Percentiles rank a stretch among this genome's conserved stretches.
These are phyloP conservation scores for Phytophthora tentaculata DNA, from an alignment of 352 stramenopile genomes.

Conservation along the genomic window DNA sequence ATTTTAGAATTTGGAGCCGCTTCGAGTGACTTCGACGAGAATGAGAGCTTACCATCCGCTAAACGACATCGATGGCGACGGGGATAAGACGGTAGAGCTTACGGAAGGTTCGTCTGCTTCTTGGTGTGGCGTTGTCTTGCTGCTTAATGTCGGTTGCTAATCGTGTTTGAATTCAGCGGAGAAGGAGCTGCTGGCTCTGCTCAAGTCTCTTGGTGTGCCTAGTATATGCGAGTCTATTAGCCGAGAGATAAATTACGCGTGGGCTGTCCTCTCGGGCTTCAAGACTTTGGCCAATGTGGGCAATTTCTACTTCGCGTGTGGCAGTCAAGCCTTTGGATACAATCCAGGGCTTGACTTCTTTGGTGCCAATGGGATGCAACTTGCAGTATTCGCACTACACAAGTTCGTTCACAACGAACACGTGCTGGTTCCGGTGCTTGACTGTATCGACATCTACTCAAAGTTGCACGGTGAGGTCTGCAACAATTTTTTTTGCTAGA, in stretches of 20 bases:
- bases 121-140: not conserved
- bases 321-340: slow-evolving; percentile 65
- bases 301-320: slow-evolving; percentile 84
- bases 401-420: slow-evolving; percentile 81
- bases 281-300: slow-evolving; percentile 68
- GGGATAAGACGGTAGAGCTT: slow-evolving; percentile 29
- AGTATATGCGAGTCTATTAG: slow-evolving; percentile 78
- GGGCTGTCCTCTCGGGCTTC: slow-evolving; percentile 74
- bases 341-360: slow-evolving; percentile 77
- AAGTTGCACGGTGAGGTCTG: slow-evolving; percentile 64
- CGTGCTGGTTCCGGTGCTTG: slow-evolving; percentile 68
- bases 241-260: slow-evolving; percentile 81
- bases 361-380: slow-evolving; percentile 61
- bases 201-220: slow-evolving; percentile 65
- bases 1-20: slow-evolving; percentile 2
- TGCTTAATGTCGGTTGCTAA: slow-evolving; percentile 9
- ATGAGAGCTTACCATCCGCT: slow-evolving; percentile 44
- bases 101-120: slow-evolving; percentile 42
- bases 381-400: slow-evolving; percentile 70
- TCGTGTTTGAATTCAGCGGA: slow-evolving; percentile 43
- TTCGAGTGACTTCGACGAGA: slow-evolving; percentile 23
- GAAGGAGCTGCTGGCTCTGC: slow-evolving; percentile 64
- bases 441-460: slow-evolving; percentile 72
- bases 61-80: slow-evolving; percentile 8
- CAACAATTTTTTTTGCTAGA: not conserved